Percentiles rank a stretch among this genome's conserved stretches.
Conservation (phyloP, 148 eudicot species). For the Silene conica region DNA sequence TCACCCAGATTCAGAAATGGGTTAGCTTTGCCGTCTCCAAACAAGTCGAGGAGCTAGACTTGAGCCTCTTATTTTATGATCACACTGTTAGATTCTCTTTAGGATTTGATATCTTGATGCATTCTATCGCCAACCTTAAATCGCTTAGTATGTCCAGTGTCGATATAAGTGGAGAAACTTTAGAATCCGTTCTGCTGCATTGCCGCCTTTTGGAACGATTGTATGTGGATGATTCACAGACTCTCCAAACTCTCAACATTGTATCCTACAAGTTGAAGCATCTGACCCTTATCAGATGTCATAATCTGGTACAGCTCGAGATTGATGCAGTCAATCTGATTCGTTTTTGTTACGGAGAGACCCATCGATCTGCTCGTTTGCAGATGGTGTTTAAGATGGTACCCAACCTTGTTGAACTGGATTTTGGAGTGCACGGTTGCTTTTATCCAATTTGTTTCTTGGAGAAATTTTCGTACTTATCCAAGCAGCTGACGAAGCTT, state of each 20-base stretch:
- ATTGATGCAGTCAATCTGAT: slow-evolving; percentile 5
- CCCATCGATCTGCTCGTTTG: too few species aligned
- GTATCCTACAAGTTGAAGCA: not conserved
- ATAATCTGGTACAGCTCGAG: not conserved
- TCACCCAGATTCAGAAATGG: not conserved
- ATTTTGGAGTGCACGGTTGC: not conserved
- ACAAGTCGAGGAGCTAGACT: not conserved
- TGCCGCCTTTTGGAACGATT: slow-evolving; percentile 5
- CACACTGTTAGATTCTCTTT: not conserved
- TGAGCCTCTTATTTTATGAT: not conserved
- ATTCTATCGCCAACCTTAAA: not conserved
- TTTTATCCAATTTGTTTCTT: not conserved
- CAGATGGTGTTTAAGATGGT: not conserved
- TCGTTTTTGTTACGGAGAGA: not conserved
- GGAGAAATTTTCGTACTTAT: not conserved
- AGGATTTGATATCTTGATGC: slow-evolving; percentile 4
- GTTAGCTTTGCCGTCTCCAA: not conserved
- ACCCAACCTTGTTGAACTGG: too few species aligned
- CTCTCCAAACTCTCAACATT: not conserved
- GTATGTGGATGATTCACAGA: not conserved
- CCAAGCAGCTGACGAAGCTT: slow-evolving; percentile 1
- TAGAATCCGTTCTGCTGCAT: not conserved
- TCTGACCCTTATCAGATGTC: not conserved
- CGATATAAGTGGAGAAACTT: not conserved
- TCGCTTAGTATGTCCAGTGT: not conserved